Conservation (phyloP, 352 stramenopile genomes). For the Peronospora belbahrii region DNA sequence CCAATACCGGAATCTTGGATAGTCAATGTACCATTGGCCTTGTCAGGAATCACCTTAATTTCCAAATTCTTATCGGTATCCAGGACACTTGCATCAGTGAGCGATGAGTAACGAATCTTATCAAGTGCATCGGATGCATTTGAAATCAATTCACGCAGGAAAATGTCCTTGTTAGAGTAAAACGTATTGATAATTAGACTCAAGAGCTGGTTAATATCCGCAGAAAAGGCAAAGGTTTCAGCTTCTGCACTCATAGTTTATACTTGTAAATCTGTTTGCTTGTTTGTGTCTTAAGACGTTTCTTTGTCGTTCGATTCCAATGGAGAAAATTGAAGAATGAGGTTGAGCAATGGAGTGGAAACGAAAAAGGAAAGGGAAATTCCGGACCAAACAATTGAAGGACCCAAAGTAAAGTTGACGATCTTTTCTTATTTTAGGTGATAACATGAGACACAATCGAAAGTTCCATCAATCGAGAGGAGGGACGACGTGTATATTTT, state of each 20-base stretch:
- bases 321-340: slow-evolving; percentile 65
- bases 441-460: slow-evolving; percentile 6
- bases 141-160: slow-evolving; percentile 94
- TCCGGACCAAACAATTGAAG: slow-evolving; percentile 20
- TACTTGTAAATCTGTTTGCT: slow-evolving; percentile 28
- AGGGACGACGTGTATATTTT: slow-evolving; percentile 18
- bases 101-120: slow-evolving; percentile 96
- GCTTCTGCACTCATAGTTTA: slow-evolving; percentile 79
- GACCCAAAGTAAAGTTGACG: slow-evolving; percentile 14
- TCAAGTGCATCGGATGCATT: slow-evolving; percentile 95
- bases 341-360: too few relatives aligned
- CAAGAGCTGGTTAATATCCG: slow-evolving; percentile 99
- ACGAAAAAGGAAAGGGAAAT: neutral
- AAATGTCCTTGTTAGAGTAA: slow-evolving; percentile 99
- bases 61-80: slow-evolving; percentile 96
- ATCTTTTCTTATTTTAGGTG: slow-evolving; percentile 20
- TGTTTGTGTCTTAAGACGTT: slow-evolving; percentile 15
- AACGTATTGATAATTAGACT: slow-evolving; percentile 98
- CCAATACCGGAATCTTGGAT: slow-evolving; percentile 98
- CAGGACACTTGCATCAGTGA: slow-evolving; percentile 94
- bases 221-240: slow-evolving; percentile 99
- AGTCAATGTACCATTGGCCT: slow-evolving; percentile 98
- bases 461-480: slow-evolving; percentile 26
- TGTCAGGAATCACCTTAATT: slow-evolving; percentile 99
- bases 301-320: slow-evolving; percentile 24